Base-by-base conservation (phyloP, 768 basidiomycete genomes). In the Naganishia vaughanmartiniae region DNA sequence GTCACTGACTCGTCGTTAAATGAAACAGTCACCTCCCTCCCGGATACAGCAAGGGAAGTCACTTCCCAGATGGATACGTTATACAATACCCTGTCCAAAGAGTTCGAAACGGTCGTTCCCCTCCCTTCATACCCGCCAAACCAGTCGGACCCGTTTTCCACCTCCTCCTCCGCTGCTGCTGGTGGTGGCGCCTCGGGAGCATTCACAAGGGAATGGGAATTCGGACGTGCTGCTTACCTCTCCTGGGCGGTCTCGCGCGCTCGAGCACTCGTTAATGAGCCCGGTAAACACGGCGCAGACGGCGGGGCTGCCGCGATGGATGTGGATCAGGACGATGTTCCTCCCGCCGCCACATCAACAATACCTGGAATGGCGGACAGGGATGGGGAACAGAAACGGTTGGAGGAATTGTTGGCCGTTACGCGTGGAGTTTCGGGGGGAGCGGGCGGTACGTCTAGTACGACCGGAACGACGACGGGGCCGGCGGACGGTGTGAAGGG, bases 201-300 rank as follows among this genome's bases (percentile, higher is more conserved):
- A 9, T 75, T 84, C 0, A 87, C 89, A 0, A 90, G 90, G 48
- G 85, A 85, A 12, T 93, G 91, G 91, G 90, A 92, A 81, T 86
- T 87, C 45, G 87, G 85, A 78, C 86, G 86, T 77, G 84, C 85
- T 0, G 91, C 90, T 5, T 93, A 93, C 78, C 77, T 89, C 5
- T 87, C 87, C 70, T 93, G 92, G 92, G 90, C 89, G 0, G 68
- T 54, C 28, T 60, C 68, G n/a, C 36, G 60, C 7, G 60, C 60
- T 1, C 12, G 48, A 7, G 48, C 48, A 14, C 48, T 51, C 48
- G 48, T n/a, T 19, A 4, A 42, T 17, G 36, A 26, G 10, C 39
- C 36, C 34, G 4, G 39, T 9, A 36, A 36, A 19, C 26, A n/a
- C 36, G 11, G 34, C 30, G 3, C 28, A 33, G 55, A 4, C 6